Evolutionary conservation across 768 basidiomycete genomes (phyloP).

Genomic region (Termitomyces sp.): DNA sequence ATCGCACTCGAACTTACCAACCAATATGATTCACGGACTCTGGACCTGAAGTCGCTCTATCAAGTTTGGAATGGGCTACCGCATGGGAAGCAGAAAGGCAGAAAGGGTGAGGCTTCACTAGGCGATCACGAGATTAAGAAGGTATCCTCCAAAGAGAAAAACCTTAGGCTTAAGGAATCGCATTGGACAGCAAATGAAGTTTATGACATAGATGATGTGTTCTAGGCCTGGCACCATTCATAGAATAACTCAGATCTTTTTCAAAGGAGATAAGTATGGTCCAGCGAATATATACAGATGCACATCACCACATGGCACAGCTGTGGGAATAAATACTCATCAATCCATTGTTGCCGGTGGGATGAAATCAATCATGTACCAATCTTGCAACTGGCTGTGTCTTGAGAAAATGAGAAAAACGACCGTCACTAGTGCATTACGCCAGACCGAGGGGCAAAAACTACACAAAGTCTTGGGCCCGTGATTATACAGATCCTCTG

Average conservation of each 20-base stretch:
- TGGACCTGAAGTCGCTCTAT: slow-evolving; percentile 20
- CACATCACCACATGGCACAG: slow-evolving; percentile 5
- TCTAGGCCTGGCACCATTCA: slow-evolving; percentile 6
- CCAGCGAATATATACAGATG: neutral
- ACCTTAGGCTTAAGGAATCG: slow-evolving; percentile 3
- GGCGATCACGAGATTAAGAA: neutral
- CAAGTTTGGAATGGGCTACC: neutral
- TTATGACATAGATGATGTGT: slow-evolving; percentile 15
- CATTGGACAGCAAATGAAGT: neutral
- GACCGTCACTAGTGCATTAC: neutral
- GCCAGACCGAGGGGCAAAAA: neutral
- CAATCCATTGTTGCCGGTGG: neutral
- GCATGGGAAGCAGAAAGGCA: neutral
- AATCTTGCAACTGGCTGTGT: neutral
- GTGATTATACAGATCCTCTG: neutral
- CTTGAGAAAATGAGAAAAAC: neutral
- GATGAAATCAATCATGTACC: neutral
- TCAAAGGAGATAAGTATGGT: neutral
- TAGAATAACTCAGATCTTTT: neutral
- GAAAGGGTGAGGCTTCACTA: neutral
- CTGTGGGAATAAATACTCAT: slow-evolving; percentile 3
- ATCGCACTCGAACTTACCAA: slow-evolving; percentile 30
- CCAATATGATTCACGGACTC: slow-evolving; percentile 24
- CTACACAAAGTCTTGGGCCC: neutral
- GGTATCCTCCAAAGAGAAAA: neutral